These are phyloP conservation scores for Aspergillus intermedius DNA, from an alignment of 2,329 filamentous ascomycete genomes.

Conservation along the genomic window DNA sequence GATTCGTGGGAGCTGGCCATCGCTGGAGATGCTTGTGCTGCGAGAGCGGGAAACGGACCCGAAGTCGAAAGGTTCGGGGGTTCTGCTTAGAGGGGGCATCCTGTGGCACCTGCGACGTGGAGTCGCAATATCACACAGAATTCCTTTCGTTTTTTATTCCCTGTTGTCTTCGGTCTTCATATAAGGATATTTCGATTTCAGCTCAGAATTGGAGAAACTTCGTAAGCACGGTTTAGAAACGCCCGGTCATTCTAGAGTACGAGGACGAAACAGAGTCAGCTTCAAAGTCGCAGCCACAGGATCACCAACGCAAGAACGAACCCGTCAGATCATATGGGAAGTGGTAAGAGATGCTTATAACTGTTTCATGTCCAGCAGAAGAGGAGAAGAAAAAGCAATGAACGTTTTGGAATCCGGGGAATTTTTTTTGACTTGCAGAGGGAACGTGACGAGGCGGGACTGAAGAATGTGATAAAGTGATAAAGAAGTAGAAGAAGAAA, in stretches of 20 bases:
- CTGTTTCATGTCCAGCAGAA: slow-evolving; percentile 2
- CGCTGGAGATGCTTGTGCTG: slow-evolving; percentile 35
- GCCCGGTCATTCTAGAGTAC: not conserved
- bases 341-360: not conserved
- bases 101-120: slow-evolving; percentile 5
- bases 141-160: not conserved
- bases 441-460: not conserved
- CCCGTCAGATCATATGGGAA: slow-evolving; percentile 4
- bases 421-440: not conserved
- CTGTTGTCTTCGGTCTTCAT: not conserved
- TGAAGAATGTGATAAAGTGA: not conserved
- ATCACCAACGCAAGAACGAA: slow-evolving; percentile 3
- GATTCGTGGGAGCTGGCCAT: slow-evolving; percentile 26
- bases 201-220: not conserved
- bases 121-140: not conserved
- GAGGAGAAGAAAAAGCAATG: slow-evolving; percentile 1
- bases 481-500: slow-evolving; percentile 1
- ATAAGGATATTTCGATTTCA: not conserved
- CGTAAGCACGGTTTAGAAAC: not conserved
- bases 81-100: slow-evolving; percentile 25
- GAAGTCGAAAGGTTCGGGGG: slow-evolving; percentile 24
- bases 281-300: not conserved
- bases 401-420: not conserved
- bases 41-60: slow-evolving; percentile 29
- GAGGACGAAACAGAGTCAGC: slow-evolving; percentile 4